Evolutionary conservation across 2,329 filamentous ascomycete species (phyloP).

Genomic region (Colletotrichum sojae): DNA sequence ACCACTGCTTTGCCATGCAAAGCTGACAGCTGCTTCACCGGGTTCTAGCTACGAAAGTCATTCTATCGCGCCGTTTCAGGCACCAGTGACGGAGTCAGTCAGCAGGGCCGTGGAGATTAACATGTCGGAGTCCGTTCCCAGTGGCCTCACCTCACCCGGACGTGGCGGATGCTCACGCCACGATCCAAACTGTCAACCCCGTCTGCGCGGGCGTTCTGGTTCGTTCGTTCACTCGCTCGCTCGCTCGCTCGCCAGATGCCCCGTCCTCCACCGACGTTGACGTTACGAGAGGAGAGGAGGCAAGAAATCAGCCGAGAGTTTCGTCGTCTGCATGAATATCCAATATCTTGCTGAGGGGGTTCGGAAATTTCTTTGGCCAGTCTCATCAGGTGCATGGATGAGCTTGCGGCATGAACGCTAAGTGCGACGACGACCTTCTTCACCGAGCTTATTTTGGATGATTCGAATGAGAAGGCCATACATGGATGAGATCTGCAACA

Average conservation of each 20-base stretch:
- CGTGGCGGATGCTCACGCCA: constrained; percentile 1
- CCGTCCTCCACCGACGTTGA: neutral
- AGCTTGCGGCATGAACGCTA: constrained; percentile 25
- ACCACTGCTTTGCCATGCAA: constrained; percentile 25
- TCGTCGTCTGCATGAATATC: constrained; percentile 31
- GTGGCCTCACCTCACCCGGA: constrained; percentile 1
- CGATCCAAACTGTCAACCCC: constrained; percentile 12
- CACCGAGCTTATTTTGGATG: constrained; percentile 23
- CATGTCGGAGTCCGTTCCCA: neutral
- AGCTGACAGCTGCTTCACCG: constrained; percentile 31
- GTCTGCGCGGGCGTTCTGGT: neutral
- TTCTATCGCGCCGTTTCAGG: constrained; percentile 30
- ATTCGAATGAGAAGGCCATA: neutral
- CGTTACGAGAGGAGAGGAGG: neutral
- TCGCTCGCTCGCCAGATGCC: constrained; percentile 3
- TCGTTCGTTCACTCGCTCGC: constrained; percentile 5
- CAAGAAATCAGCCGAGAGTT: constrained; percentile 21
- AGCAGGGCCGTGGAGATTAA: constrained; percentile 23
- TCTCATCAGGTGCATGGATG: constrained; percentile 35
- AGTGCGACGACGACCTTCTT: constrained; percentile 22
- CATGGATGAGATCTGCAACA: constrained; percentile 37
- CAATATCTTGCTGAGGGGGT: constrained; percentile 14
- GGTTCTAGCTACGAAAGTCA: constrained; percentile 9
- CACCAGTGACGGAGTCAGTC: constrained; percentile 14
- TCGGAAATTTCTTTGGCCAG: constrained; percentile 20